Base-by-base conservation (phyloP, 805 yeast species). In the Hagleromyces aurorensis region DNA sequence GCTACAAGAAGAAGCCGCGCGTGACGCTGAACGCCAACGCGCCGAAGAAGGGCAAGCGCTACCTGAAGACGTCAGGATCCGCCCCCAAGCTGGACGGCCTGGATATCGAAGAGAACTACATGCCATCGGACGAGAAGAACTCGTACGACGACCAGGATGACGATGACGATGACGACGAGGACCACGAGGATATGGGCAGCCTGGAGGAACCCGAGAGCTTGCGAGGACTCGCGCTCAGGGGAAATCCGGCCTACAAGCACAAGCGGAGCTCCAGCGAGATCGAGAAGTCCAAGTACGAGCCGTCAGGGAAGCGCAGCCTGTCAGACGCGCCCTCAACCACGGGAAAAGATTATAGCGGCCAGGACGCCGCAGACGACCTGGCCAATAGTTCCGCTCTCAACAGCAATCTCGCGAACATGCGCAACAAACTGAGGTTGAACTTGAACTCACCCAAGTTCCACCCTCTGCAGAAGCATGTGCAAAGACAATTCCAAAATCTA, bases 1-100 rank as follows among this genome's bases (percentile, higher is more conserved):
- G 69, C 37, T 74, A 74, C 50, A 59, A 57, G 37, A 61, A 69
- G 25, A 50, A 45, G 28, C 33, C 46, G 7, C 34, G 32, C 7
- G 43, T 47, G 11, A 35, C 34, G 25, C 27, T 46, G 21, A 36
- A 33, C 33, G 32, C 8, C 37, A 30, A 28, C 11, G 15, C 34
- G 3, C 33, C 28, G 6, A 23, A 26, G 19, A 31, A 23, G 16
- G 24, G 16, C 4, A 20, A 22, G 23, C 11, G n/a, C n/a, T n/a
- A n/a, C n/a, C n/a, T n/a, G n/a, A n/a, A n/a, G n/a, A n/a, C n/a
- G n/a, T n/a, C n/a, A n/a, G n/a, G n/a, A n/a, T n/a, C n/a, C n/a
- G n/a, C n/a, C n/a, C n/a, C n/a, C n/a, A n/a, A n/a, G n/a, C n/a
- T n/a, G n/a, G n/a, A n/a, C n/a, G n/a, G n/a, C n/a, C n/a, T n/a